Base-by-base conservation (phyloP, 2,329 filamentous ascomycete species). In the Fusarium domesticum region DNA sequence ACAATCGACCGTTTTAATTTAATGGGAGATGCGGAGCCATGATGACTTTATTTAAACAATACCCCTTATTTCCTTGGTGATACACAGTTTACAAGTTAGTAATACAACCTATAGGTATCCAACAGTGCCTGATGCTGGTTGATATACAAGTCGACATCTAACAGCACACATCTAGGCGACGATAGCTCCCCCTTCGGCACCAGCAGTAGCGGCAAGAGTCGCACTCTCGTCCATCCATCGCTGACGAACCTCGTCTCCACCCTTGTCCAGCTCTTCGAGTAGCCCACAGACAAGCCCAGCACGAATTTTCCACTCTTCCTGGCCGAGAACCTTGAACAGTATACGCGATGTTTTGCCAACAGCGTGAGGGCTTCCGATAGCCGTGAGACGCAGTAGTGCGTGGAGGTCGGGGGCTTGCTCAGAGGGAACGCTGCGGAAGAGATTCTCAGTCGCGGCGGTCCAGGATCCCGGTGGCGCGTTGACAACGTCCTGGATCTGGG, bases 301-400 rank as follows among this genome's bases (percentile, higher is more conserved):
- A 4, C 67, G 60, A 35, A 47, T 33, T 6, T 38, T 47, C 65
- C 65, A 68, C 47, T 71, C 68, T 2, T 67, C 56, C 28, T 59
- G 57, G 5, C 68, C 68, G 1, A 71, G 45, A n/a, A 69, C 48
- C 15, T 49, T 48, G 23, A 71, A 59, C 43, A 70, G 54, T 8
- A 60, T 51, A 42, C 19, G 60, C 35, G 45, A 62, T 53, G 56
- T 54, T 56, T 54, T 64, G 55, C 35, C 61, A 51, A 56, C 54
- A 12, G 63, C 60, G 6, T 62, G 51, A 12, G 56, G 47, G 17
- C 55, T 57, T 2, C 66, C 66, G 3, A 65, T 58, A 20, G 58
- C 61, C 14, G 66, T 48, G 6, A 67, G 54, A 15, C 66, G 60
- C 38, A 69, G 37, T 4, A 57, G 39, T 10, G 62, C 53, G 45